Conservation (phyloP, 1,284 basidiomycete species). For the Mycosarcoma mackinlayi region DNA sequence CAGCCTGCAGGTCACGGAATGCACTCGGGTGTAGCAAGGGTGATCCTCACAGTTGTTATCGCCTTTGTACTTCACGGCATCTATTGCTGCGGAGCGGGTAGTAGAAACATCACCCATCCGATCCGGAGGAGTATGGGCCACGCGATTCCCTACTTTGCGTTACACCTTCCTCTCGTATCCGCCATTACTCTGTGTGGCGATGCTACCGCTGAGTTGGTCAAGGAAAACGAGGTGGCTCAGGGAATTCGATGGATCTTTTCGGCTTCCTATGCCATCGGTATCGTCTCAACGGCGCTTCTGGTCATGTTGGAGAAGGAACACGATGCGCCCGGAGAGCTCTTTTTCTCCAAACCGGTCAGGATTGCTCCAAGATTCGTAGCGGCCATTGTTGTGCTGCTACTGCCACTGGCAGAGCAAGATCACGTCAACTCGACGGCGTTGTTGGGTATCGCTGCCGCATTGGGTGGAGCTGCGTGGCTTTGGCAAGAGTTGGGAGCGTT, state of each 20-base stretch:
- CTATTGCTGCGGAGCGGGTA: slow-evolving; percentile 47
- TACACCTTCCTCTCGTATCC: slow-evolving; percentile 54
- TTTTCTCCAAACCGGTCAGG: slow-evolving; percentile 36
- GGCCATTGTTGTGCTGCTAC: slow-evolving; percentile 45
- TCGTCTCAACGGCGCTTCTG: slow-evolving; percentile 45
- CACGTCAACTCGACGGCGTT: slow-evolving; percentile 33
- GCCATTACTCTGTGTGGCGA: slow-evolving; percentile 60
- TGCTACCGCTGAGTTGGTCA: slow-evolving; percentile 51
- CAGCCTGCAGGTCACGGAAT: slow-evolving; percentile 53
- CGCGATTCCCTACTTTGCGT: slow-evolving; percentile 38
- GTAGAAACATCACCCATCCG: slow-evolving; percentile 45
- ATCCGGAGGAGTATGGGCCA: slow-evolving; percentile 33
- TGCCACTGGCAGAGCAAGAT: slow-evolving; percentile 50
- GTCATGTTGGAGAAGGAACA: slow-evolving; percentile 54
- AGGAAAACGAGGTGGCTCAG: slow-evolving; percentile 43
- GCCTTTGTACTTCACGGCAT: slow-evolving; percentile 53
- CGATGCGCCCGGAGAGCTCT: slow-evolving; percentile 52
- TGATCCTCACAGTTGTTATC: slow-evolving; percentile 45
- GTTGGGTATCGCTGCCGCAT: slow-evolving; percentile 42
- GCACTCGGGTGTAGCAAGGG: slow-evolving; percentile 45
- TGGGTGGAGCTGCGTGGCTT: slow-evolving; percentile 30
- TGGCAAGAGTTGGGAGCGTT: slow-evolving; percentile 54
- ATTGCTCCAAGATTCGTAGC: slow-evolving; percentile 47
- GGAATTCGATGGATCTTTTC: slow-evolving; percentile 55
- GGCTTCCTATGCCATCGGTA: slow-evolving; percentile 48